These are phyloP conservation scores for Kluyveromyces wickerhamii DNA, from an alignment of 805 yeast species.

Conservation along the genomic window DNA sequence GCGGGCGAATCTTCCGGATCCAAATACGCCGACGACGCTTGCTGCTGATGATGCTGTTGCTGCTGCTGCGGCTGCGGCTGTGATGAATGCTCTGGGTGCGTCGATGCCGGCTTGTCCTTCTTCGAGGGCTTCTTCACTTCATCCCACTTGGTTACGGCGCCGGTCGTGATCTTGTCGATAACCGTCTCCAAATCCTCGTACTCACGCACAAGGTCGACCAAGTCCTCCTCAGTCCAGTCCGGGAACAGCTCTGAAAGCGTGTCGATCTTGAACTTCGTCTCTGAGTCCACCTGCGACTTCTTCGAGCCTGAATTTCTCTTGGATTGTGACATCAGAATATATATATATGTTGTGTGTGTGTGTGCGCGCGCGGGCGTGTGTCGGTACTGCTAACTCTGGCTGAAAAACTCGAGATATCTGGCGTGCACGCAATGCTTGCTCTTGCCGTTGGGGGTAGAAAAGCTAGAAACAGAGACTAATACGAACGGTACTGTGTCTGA, in stretches of 20 bases:
- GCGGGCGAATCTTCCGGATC: constrained; percentile 4
- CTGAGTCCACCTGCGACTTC: constrained; percentile 21
- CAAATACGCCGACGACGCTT: constrained; percentile 8
- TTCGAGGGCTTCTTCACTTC: constrained; percentile 67
- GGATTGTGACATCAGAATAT: constrained; percentile 12
- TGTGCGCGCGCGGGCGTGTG: too few species aligned
- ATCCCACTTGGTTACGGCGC: constrained; percentile 89
- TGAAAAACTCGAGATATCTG: too few species aligned
- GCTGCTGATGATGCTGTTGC: constrained; percentile 14
- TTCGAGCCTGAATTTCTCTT: constrained; percentile 15
- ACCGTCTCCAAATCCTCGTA: constrained; percentile 70
- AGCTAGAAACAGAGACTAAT: too few species aligned
- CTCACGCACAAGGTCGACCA: constrained; percentile 67
- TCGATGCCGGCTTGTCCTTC: constrained; percentile 34
- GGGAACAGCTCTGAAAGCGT: constrained; percentile 83
- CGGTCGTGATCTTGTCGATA: constrained; percentile 81
- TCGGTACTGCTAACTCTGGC: too few species aligned
- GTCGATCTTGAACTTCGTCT: constrained; percentile 34
- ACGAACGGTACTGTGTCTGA: too few species aligned
- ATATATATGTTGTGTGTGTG: constrained; percentile 1
- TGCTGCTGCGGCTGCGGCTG: constrained; percentile 20
- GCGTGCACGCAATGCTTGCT: too few species aligned
- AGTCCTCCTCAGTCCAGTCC: constrained; percentile 87
- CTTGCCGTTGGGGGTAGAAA: too few species aligned
- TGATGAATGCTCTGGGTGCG: constrained; percentile 1